phyloP scores from a whole-genome alignment of 352 stramenopile genomes.

The Phytophthora uliginosa region DNA sequence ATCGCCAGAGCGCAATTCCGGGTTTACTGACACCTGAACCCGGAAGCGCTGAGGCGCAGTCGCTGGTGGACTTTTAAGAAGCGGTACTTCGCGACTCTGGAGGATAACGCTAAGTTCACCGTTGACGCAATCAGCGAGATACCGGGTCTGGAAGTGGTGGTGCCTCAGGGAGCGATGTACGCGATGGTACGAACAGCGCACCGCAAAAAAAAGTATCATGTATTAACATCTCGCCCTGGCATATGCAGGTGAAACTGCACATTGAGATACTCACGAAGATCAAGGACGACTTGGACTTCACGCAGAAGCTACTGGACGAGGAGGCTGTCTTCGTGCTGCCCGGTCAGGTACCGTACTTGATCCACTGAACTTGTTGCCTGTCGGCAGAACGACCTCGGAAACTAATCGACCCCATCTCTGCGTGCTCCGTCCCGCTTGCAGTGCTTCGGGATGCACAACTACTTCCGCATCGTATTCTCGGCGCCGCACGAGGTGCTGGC shows the following conservation, averaged over 20 bases:
- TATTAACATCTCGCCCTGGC: background rate
- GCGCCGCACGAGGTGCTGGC: slow-evolving; percentile 69
- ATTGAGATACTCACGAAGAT: slow-evolving; percentile 82
- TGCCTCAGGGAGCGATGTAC: slow-evolving; percentile 97
- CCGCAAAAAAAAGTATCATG: background rate
- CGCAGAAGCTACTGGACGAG: slow-evolving; percentile 95
- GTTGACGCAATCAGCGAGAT: slow-evolving; percentile 78
- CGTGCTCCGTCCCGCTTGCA: background rate
- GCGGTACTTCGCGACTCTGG: slow-evolving; percentile 84
- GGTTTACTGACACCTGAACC: slow-evolving; percentile 78
- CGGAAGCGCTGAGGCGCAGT: slow-evolving; percentile 67
- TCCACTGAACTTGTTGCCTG: background rate
- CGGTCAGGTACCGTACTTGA: slow-evolving; percentile 45
- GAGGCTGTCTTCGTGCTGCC: slow-evolving; percentile 97
- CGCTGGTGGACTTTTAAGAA: slow-evolving; percentile 86
- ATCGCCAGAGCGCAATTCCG: slow-evolving; percentile 77
- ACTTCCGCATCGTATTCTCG: slow-evolving; percentile 82
- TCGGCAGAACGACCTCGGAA: background rate
- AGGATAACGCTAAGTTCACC: slow-evolving; percentile 90
- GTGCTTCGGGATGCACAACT: slow-evolving; percentile 74
- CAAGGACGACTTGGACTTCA: slow-evolving; percentile 94
- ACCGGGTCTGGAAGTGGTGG: slow-evolving; percentile 87
- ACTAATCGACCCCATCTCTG: background rate
- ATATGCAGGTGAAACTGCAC: slow-evolving; percentile 66
- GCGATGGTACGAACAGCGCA: slow-evolving; percentile 76